A percentile compares a stretch with the other conserved stretches of the same genome.
phyloP scores from a whole-genome alignment of 257 asterid genomes.

The Penstemon davidsonii region DNA sequence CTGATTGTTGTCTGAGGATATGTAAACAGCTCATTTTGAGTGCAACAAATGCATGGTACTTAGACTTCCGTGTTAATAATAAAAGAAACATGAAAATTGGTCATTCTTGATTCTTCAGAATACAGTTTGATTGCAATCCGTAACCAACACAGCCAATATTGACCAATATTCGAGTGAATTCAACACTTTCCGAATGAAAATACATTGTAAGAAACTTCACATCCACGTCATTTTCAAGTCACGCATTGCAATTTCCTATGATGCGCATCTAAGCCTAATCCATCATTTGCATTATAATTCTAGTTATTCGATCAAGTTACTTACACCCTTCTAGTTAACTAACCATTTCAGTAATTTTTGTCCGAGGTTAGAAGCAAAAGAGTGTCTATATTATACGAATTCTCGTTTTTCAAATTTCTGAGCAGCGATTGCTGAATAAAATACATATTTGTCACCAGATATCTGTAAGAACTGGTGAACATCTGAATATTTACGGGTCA shows the following conservation, averaged over 20 bases:
- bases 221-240: constrained; percentile 16
- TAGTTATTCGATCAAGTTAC: not conserved
- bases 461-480: not conserved
- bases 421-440: not conserved
- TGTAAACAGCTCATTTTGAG: too few relatives aligned
- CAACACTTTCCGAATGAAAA: not conserved
- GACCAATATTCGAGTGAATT: constrained; percentile 8
- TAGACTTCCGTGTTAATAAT: too few relatives aligned
- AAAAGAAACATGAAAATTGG: too few relatives aligned
- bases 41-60: too few relatives aligned
- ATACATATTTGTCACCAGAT: not conserved
- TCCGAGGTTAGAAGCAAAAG: not conserved
- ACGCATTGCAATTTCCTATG: not conserved
- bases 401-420: not conserved
- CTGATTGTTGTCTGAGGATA: too few relatives aligned
- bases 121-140: constrained; percentile 6
- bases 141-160: not conserved
- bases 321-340: not conserved
- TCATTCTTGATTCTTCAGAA: too few relatives aligned
- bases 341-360: not conserved
- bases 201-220: not conserved
- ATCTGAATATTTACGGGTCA: not conserved
- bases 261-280: constrained; percentile 9
- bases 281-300: constrained; percentile 16
- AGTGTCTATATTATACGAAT: not conserved